Conservation (phyloP, 1,139 yeast genomes). For the Sugiyamaella neomexicana region DNA sequence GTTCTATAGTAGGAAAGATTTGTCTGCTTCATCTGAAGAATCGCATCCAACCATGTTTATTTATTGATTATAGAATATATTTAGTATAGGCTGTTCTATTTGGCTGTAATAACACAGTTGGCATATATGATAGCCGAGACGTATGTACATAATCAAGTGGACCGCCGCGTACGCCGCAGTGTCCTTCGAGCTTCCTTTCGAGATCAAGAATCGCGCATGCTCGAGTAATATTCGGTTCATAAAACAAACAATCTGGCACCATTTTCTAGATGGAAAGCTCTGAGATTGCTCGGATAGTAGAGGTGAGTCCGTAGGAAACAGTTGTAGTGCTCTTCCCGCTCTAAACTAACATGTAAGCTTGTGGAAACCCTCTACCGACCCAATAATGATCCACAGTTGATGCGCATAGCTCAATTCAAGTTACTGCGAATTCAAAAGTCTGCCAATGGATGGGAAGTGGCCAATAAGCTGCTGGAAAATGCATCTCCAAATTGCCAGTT, state of each 20-base stretch:
- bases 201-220: no score
- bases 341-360: slow-evolving; percentile 21
- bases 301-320: slow-evolving; percentile 4
- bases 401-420: slow-evolving; percentile 42
- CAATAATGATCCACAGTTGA: slow-evolving; percentile 25
- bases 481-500: slow-evolving; percentile 51
- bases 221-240: background rate
- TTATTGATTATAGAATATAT: no score
- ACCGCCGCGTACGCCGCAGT: slow-evolving; percentile 6
- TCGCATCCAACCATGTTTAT: no score
- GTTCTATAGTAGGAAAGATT: no score
- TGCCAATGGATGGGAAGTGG: slow-evolving; percentile 52
- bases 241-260: background rate
- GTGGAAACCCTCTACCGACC: slow-evolving; percentile 30
- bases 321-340: no score
- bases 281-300: slow-evolving; percentile 15
- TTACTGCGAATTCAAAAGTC: slow-evolving; percentile 53
- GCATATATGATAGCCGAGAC: background rate
- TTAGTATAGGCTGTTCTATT: no score
- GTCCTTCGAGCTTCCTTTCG: background rate
- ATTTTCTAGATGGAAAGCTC: slow-evolving; percentile 4
- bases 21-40: no score
- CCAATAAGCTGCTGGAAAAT: slow-evolving; percentile 44
- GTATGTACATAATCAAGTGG: background rate
- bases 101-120: no score